Evolutionary conservation across 345 rosid species (phyloP).

Genomic region (Eucalyptus globulus): DNA sequence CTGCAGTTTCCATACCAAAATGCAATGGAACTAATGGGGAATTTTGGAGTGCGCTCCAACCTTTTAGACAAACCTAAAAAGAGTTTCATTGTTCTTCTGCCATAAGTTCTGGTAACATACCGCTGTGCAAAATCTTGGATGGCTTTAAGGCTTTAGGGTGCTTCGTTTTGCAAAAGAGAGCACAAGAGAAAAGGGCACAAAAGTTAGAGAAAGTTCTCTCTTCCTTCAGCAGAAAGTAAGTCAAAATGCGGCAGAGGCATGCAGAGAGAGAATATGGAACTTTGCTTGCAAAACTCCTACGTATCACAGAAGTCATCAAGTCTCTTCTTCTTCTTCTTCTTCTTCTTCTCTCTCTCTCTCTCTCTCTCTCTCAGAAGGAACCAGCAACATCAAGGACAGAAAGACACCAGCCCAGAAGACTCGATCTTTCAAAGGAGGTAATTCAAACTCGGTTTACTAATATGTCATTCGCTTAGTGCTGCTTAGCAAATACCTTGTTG

Average conservation of each 20-base stretch:
- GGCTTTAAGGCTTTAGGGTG: not conserved
- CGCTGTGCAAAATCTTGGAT: not conserved
- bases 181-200: no score
- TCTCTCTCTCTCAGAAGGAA: not conserved
- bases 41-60: not conserved
- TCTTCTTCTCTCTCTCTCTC: no score
- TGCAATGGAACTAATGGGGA: not conserved
- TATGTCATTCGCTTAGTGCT: not conserved
- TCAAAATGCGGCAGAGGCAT: not conserved
- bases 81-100: not conserved
- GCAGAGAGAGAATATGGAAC: slow-evolving; percentile 7
- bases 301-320: not conserved
- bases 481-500: not conserved
- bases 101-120: not conserved
- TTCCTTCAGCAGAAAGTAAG: not conserved
- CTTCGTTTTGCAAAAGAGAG: not conserved
- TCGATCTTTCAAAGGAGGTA: no score
- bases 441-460: not conserved
- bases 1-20: not conserved
- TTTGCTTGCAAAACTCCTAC: slow-evolving; percentile 2
- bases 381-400: slow-evolving; percentile 2
- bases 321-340: no score
- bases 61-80: not conserved
- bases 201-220: not conserved
- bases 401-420: not conserved